These are phyloP conservation scores for Phellopilus nigrolimitatus DNA, from an alignment of 1,284 basidiomycete genomes.

Conservation along the genomic window DNA sequence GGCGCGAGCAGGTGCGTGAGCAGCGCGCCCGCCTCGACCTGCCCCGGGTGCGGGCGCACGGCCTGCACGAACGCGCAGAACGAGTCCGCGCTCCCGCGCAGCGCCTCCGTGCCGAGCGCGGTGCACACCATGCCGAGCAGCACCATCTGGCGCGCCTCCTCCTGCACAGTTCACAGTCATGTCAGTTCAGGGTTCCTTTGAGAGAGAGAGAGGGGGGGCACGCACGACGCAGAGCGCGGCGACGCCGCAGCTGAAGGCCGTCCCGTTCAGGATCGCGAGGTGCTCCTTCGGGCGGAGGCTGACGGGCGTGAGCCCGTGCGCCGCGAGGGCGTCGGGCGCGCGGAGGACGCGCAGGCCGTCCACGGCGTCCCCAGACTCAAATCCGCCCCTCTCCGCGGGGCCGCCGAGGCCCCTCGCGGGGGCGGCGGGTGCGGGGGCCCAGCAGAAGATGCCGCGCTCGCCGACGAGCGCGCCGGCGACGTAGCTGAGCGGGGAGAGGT, in stretches of 20 bases:
- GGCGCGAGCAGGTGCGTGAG: constrained; percentile 70
- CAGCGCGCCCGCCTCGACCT: constrained; percentile 69
- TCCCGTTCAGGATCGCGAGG: constrained; percentile 77
- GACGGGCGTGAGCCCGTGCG: constrained; percentile 63
- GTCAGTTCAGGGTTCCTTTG: constrained; percentile 42
- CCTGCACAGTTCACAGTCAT: constrained; percentile 25
- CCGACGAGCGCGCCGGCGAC: constrained; percentile 77
- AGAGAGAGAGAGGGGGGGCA: constrained; percentile 24
- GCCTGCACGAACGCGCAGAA: constrained; percentile 81
- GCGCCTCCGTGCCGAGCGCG: constrained; percentile 81
- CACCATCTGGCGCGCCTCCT: constrained; percentile 70
- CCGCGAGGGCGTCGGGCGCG: constrained; percentile 61
- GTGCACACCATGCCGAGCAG: constrained; percentile 74
- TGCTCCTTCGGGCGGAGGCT: constrained; percentile 78
- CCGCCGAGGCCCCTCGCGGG: constrained; percentile 34
- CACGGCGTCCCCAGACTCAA: neutral
- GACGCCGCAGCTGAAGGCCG: constrained; percentile 65
- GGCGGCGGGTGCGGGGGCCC: constrained; percentile 25
- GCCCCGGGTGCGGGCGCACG: constrained; percentile 81
- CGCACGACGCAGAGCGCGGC: constrained; percentile 35
- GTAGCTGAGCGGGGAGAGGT: constrained; percentile 77
- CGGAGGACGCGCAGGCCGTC: constrained; percentile 49
- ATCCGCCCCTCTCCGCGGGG: constrained; percentile 39
- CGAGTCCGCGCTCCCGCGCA: constrained; percentile 65
- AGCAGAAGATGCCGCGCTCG: constrained; percentile 76